Evolutionary conservation across 2,329 filamentous ascomycete species (phyloP).

Genomic region (Paraconiothyrium sp.): DNA sequence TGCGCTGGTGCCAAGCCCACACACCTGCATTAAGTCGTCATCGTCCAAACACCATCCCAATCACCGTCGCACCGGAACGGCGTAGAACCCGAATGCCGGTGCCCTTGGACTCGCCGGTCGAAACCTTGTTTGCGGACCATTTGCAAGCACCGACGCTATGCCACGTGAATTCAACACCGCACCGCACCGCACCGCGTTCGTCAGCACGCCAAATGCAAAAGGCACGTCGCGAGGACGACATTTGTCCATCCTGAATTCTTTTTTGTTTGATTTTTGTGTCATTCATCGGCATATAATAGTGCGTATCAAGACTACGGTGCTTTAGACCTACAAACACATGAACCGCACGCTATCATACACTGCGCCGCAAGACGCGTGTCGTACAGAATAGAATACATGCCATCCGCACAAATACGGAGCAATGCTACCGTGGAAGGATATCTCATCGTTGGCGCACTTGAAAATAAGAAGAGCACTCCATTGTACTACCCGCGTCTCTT

Average conservation of each 20-base stretch:
- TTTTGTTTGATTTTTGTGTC: background rate
- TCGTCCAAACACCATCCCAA: slow-evolving; percentile 17
- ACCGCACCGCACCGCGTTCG: slow-evolving; percentile 4
- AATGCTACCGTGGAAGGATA: background rate
- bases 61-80: slow-evolving; percentile 10
- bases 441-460: background rate
- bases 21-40: slow-evolving; percentile 7
- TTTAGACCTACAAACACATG: background rate
- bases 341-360: background rate
- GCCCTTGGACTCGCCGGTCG: background rate
- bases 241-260: background rate
- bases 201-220: background rate
- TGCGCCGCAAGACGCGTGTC: background rate
- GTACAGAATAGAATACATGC: background rate
- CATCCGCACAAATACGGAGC: background rate
- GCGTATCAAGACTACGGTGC: background rate
- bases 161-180: background rate
- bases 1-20: slow-evolving; percentile 13
- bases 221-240: background rate
- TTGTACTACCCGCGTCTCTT: background rate
- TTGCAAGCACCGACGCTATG: background rate
- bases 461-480: background rate
- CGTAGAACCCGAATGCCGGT: background rate
- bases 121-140: background rate
- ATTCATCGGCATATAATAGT: background rate